Base-by-base conservation (phyloP, 805 yeast genomes). In the Wickerhamomyces chaumierensis region DNA sequence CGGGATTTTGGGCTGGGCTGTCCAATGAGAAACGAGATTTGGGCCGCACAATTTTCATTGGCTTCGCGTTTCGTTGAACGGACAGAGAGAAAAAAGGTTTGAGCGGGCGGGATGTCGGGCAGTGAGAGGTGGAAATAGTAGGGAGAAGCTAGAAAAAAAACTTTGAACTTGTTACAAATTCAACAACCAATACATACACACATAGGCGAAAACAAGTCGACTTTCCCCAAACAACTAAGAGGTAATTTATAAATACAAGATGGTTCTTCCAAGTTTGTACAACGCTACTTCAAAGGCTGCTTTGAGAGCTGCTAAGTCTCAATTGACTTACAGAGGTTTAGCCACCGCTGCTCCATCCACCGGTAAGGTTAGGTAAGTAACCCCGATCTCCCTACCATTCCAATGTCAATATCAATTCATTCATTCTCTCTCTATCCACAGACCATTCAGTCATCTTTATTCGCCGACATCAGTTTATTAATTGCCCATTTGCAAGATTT, bases 331-430 rank as follows among this genome's bases (percentile, higher is more conserved):
- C 71, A 80, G 85, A 68, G 75, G 78, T 65, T 69, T 79, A 66
- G 87, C 88, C 53, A 71, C 86, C 57, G 81, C 85, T 60, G 79
- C 86, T 53, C 75, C 82, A 58, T 62, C 70, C 42, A 65, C 67
- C 59, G 96, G 96, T 76, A 81, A 82, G 66, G 86, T 86, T 60
- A 84, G 84, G 88, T 81, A 78, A 65, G 88, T 80, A 57, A 47
- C 29, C 14, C 23, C 36, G 18, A 17, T 32, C 29, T n/a, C 12
- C 29, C 9, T 21, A 7, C 9, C 23, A 6, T 21, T 21, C 23
- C 9, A 6, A 21, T 21, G n/a, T 21, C 23, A 21, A 21, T 6
- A 6, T 21, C 23, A 21, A 21, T 21, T 21, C 23, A 21, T 7
- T 21, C n/a, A n/a, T n/a, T n/a, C n/a, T n/a, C n/a, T n/a, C n/a